Evolutionary conservation across 176 grass and related monocot genomes (phyloP).

Genomic region (Luzula sylvatica): DNA sequence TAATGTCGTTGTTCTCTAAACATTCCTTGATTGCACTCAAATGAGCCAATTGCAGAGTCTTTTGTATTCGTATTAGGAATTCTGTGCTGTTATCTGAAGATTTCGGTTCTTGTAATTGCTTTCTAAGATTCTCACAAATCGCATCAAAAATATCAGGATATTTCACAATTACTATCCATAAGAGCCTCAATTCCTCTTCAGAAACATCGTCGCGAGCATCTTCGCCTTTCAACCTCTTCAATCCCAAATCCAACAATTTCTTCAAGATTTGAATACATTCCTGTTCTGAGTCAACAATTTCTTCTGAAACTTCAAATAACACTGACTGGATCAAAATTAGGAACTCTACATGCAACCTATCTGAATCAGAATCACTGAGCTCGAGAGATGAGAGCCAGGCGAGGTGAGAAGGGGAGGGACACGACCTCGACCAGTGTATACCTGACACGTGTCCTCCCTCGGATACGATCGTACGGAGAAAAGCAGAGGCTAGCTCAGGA

Average conservation of each 20-base stretch:
- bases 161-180: constrained; percentile 46
- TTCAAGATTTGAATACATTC: constrained; percentile 22
- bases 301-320: constrained; percentile 26
- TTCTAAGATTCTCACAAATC: constrained; percentile 50
- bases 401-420: constrained; percentile 69
- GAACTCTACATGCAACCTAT: constrained; percentile 61
- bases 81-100: constrained; percentile 15
- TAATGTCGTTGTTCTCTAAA: constrained; percentile 29
- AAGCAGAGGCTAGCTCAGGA: constrained; percentile 34
- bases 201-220: constrained; percentile 19
- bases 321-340: constrained; percentile 58
- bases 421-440: constrained; percentile 62
- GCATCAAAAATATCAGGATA: constrained; percentile 61
- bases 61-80: constrained; percentile 37
- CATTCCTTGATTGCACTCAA: constrained; percentile 41
- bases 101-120: constrained; percentile 34
- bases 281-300: constrained; percentile 18
- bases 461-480: constrained; percentile 50
- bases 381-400: constrained; percentile 81
- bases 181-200: constrained; percentile 50
- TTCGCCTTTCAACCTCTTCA: constrained; percentile 33
- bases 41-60: constrained; percentile 64
- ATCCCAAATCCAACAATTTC: constrained; percentile 58
- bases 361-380: constrained; percentile 33
- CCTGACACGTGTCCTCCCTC: constrained; percentile 50